These are phyloP conservation scores for Mallotus repandus DNA, from an alignment of 441 rosid species.

Conservation along the genomic window DNA sequence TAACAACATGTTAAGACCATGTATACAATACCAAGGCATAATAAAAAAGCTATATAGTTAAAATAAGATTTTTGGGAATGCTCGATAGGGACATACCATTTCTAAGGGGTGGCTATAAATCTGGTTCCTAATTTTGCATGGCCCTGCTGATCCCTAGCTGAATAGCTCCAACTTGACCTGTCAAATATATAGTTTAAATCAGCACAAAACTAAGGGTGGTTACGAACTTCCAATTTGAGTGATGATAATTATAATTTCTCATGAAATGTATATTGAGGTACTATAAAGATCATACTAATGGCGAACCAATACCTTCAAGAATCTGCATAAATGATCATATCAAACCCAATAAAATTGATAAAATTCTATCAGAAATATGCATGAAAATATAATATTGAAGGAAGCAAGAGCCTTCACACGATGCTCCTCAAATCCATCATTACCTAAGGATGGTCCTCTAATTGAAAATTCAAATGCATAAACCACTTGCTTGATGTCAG, in stretches of 20 bases:
- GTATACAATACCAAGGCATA: not conserved
- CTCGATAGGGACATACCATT: slow-evolving; percentile 38
- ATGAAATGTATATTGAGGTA: not conserved
- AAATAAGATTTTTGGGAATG: not conserved
- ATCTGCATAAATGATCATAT: not conserved
- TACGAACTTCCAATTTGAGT: no score
- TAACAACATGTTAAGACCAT: not conserved
- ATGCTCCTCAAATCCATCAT: not conserved
- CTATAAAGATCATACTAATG: not conserved
- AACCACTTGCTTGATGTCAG: no score
- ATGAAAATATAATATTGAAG: not conserved
- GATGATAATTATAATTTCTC: no score
- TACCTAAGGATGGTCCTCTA: not conserved
- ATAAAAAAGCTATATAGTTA: not conserved
- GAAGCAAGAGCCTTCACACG: not conserved
- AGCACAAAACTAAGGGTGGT: no score
- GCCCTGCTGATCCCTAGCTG: slow-evolving; percentile 92
- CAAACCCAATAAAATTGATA: not conserved
- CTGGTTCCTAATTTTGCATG: slow-evolving; percentile 94
- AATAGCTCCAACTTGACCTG: slow-evolving; percentile 98
- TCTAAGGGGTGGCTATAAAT: slow-evolving; percentile 76
- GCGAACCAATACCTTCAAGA: not conserved
- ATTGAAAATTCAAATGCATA: not conserved
- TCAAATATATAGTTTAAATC: not conserved
- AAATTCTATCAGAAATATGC: not conserved